Conservation (phyloP, 257 asterid species). For the Avicennia marina region DNA sequence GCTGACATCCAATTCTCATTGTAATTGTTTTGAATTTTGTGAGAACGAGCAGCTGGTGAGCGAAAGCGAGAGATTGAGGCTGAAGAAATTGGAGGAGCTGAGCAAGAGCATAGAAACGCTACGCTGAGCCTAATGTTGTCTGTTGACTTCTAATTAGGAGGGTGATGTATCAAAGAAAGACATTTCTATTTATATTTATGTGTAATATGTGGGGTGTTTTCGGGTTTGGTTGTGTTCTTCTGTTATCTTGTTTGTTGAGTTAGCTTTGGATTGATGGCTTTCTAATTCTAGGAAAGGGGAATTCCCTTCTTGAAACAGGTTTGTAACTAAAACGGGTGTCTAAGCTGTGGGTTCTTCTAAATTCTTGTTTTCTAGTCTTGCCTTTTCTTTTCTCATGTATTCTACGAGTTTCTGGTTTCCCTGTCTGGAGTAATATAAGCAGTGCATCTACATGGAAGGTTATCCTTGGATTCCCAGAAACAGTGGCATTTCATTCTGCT, state of each 20-base stretch:
- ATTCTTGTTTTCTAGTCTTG: too few relatives aligned
- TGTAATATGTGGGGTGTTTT: conserved; percentile 31
- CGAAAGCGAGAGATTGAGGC: conserved; percentile 84
- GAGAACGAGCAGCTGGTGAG: conserved; percentile 64
- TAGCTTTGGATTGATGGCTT: conserved; percentile 43
- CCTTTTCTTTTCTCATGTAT: conserved; percentile 2
- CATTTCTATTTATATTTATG: conserved; percentile 36
- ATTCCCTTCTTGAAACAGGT: conserved; percentile 49
- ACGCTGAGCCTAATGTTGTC: conserved; percentile 27
- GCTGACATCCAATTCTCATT: background rate
- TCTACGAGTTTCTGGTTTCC: conserved; percentile 10
- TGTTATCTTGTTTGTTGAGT: conserved; percentile 38
- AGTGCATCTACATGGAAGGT: conserved; percentile 1
- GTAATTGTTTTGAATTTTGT: background rate
- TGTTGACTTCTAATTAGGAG: conserved; percentile 45
- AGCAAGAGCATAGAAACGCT: conserved; percentile 95
- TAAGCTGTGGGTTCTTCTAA: too few relatives aligned
- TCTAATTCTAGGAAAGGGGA: conserved; percentile 58
- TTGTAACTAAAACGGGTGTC: background rate
- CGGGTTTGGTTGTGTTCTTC: conserved; percentile 57
- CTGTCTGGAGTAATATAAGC: conserved; percentile 13
- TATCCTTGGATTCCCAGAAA: conserved; percentile 24
- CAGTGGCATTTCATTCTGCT: conserved; percentile 12
- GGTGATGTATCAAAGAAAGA: conserved; percentile 70
- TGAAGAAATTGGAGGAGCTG: conserved; percentile 98